Conservation (phyloP, 148 eudicot genomes). For the Diospyros kaki region DNA sequence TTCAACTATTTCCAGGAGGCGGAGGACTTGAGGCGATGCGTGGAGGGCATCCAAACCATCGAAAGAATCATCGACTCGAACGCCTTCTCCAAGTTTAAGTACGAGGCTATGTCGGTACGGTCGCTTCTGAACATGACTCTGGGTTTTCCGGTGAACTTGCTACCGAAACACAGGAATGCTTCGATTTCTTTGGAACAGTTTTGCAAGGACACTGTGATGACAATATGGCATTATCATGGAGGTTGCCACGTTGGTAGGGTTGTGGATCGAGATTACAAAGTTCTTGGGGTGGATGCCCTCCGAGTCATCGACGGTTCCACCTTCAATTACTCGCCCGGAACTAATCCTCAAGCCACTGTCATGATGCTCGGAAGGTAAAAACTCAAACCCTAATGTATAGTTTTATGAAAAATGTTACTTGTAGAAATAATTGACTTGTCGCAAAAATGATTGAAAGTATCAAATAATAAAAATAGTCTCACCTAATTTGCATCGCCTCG, state of each 20-base stretch:
- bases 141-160: slow-evolving; percentile 43
- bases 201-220: slow-evolving; percentile 75
- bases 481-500: too few relatives aligned
- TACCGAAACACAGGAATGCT: slow-evolving; percentile 51
- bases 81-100: slow-evolving; percentile 48
- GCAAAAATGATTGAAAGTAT: too few relatives aligned
- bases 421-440: too few relatives aligned
- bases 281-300: slow-evolving; percentile 48
- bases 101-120: slow-evolving; percentile 21
- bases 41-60: slow-evolving; percentile 51
- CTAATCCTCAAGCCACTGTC: slow-evolving; percentile 87
- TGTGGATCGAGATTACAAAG: slow-evolving; percentile 60
- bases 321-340: slow-evolving; percentile 64
- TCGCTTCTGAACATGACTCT: slow-evolving; percentile 55
- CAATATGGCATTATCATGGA: slow-evolving; percentile 84
- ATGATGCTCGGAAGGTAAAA: slow-evolving; percentile 89
- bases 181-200: slow-evolving; percentile 54
- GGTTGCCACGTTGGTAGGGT: slow-evolving; percentile 63
- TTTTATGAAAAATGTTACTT: too few relatives aligned
- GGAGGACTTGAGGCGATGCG: slow-evolving; percentile 63
- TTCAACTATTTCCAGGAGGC: slow-evolving; percentile 86
- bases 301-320: slow-evolving; percentile 82
- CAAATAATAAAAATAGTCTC: too few relatives aligned
- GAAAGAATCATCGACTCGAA: slow-evolving; percentile 47
- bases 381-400: too few relatives aligned